These are phyloP conservation scores for Pyrus betulifolia DNA, from an alignment of 306 rosid genomes.

Conservation along the genomic window DNA sequence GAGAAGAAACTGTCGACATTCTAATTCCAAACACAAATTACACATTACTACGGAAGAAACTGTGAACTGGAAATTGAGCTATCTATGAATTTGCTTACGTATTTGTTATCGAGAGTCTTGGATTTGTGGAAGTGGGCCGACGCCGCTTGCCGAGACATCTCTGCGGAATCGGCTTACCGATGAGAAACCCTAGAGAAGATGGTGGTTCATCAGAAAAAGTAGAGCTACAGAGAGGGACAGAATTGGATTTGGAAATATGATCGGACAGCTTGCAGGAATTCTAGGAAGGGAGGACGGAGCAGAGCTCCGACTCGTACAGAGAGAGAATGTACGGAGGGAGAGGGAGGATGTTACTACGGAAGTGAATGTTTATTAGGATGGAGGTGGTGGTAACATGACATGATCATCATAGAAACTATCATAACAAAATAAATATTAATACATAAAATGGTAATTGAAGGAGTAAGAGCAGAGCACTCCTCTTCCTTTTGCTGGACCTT, in stretches of 20 bases:
- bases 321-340: not conserved
- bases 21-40: not conserved
- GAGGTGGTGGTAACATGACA: not conserved
- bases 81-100: conserved; percentile 26
- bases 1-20: not conserved
- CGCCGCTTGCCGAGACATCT: conserved; percentile 77
- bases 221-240: not conserved
- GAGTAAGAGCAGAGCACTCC: not conserved
- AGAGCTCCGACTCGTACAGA: not conserved
- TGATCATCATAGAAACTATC: not conserved
- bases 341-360: not conserved
- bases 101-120: conserved; percentile 98
- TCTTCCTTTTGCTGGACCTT: not conserved
- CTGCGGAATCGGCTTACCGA: conserved; percentile 9
- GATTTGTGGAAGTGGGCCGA: conserved; percentile 71
- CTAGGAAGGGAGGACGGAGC: not conserved
- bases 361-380: not conserved
- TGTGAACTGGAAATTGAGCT: not conserved
- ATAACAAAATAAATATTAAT: not conserved
- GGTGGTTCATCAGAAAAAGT: not conserved
- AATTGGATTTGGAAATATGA: conserved; percentile 1
- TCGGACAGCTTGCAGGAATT: not conserved
- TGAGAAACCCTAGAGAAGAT: conserved; percentile 1
- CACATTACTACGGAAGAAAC: not conserved
- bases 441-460: not conserved